Percentiles rank a stretch among this genome's conserved stretches.
phyloP scores from a whole-genome alignment of 345 rosid species.

The Eucalyptus fibrosa region DNA sequence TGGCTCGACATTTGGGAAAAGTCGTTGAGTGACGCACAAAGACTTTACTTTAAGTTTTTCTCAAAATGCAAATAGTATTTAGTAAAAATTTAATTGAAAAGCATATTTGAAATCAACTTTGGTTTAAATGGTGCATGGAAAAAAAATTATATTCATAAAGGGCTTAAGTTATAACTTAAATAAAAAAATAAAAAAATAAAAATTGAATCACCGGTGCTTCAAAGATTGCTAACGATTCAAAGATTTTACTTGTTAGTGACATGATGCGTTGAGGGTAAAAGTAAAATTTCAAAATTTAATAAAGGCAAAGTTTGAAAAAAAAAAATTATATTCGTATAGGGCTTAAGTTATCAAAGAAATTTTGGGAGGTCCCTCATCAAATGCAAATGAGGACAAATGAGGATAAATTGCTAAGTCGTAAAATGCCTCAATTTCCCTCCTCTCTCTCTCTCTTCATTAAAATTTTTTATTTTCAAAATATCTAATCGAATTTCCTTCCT shows the following conservation, averaged over 20 bases:
- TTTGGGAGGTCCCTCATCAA: no score
- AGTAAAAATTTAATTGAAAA: not conserved
- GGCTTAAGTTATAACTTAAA: not conserved
- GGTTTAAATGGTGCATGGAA: not conserved
- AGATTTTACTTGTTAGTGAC: fast-evolving
- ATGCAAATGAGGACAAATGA: not conserved
- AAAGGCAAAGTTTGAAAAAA: not conserved
- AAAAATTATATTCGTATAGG: not conserved
- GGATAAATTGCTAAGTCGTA: not conserved
- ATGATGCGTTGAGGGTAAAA: not conserved
- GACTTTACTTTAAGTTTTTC: not conserved
- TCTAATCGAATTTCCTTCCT: not conserved
- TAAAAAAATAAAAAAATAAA: not conserved
- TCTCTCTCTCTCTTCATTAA: not conserved
- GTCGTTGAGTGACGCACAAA: not conserved
- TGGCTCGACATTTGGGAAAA: not conserved
- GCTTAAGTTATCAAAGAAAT: no score
- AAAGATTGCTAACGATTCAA: fast-evolving
- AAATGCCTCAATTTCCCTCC: not conserved
- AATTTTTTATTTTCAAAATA: not conserved
- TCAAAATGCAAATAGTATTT: not conserved
- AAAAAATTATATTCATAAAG: not conserved
- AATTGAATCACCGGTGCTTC: fast-evolving
- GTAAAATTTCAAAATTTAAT: not conserved
- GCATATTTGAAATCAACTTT: not conserved